These are phyloP conservation scores for Gloeostereum incarnatum DNA, from an alignment of 768 basidiomycete species.

Conservation along the genomic window DNA sequence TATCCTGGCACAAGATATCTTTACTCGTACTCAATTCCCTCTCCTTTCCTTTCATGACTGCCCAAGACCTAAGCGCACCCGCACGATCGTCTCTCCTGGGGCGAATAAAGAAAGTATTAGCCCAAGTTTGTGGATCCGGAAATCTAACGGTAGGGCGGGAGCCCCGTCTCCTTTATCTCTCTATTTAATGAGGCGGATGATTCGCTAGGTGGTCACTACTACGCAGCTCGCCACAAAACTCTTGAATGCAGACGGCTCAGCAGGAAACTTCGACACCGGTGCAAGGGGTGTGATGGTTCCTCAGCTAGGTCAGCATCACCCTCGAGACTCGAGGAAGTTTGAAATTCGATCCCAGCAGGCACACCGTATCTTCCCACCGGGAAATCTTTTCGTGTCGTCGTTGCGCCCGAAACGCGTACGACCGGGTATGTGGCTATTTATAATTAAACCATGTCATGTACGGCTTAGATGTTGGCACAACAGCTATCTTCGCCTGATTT, in stretches of 20 bases:
- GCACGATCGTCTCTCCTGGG: constrained; percentile 37
- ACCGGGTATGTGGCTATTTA: constrained; percentile 2
- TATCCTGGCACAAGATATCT: constrained; percentile 28
- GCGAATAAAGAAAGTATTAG: constrained; percentile 41
- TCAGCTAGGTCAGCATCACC: constrained; percentile 38
- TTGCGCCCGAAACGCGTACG: constrained; percentile 10
- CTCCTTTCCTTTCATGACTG: constrained; percentile 55
- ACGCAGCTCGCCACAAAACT: constrained; percentile 66
- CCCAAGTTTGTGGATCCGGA: constrained; percentile 33
- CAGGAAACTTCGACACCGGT: constrained; percentile 57
- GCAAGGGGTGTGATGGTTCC: constrained; percentile 60
- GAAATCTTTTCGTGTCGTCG: constrained; percentile 7
- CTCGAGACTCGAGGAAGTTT: neutral
- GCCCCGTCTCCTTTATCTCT: neutral
- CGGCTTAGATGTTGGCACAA: no score
- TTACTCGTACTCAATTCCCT: constrained; percentile 61
- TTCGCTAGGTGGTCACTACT: constrained; percentile 46
- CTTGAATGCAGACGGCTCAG: constrained; percentile 50
- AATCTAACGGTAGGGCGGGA: constrained; percentile 41
- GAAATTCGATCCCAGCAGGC: neutral
- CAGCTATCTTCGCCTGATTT: no score
- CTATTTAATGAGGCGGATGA: constrained; percentile 2
- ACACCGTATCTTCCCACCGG: neutral
- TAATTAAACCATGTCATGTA: no score
- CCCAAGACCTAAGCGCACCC: constrained; percentile 24